phyloP scores from a whole-genome alignment of 257 asterid species.

The Fraxinus anomala region DNA sequence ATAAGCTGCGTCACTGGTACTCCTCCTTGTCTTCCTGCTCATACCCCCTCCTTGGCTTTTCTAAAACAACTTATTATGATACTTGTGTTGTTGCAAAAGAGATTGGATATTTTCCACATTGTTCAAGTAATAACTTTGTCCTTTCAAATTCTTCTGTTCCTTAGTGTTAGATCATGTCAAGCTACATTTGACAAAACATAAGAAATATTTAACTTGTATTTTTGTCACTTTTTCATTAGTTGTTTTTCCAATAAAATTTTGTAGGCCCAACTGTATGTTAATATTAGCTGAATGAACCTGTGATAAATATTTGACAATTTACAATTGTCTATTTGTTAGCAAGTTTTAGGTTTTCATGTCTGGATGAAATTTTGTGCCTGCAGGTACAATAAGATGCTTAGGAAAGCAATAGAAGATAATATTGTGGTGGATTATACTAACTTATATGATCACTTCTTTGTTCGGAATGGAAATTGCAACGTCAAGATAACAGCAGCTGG shows the following conservation, averaged over 20 bases:
- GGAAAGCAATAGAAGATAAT: conserved; percentile 55
- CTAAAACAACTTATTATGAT: conserved; percentile 7
- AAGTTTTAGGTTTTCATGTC: background rate
- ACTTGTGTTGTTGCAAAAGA: background rate
- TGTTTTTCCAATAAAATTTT: conserved; percentile 6
- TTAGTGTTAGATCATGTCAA: background rate
- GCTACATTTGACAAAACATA: background rate
- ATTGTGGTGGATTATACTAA: conserved; percentile 58
- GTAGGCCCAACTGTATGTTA: background rate
- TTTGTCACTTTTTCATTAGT: background rate
- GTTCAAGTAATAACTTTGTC: too few species aligned
- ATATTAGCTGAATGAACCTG: background rate
- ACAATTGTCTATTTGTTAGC: background rate
- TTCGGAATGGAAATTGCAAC: conserved; percentile 44
- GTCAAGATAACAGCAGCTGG: conserved; percentile 64
- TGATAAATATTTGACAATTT: background rate
- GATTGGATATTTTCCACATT: background rate
- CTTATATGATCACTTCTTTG: conserved; percentile 59
- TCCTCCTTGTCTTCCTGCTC: conserved; percentile 18
- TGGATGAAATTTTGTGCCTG: conserved; percentile 16
- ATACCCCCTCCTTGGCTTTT: background rate
- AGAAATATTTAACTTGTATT: background rate
- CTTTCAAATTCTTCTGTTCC: background rate
- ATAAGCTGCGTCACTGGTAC: conserved; percentile 66
- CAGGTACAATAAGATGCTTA: conserved; percentile 74